Conservation (phyloP, 1,139 yeast genomes). For the Saccharomycopsis phalli region DNA sequence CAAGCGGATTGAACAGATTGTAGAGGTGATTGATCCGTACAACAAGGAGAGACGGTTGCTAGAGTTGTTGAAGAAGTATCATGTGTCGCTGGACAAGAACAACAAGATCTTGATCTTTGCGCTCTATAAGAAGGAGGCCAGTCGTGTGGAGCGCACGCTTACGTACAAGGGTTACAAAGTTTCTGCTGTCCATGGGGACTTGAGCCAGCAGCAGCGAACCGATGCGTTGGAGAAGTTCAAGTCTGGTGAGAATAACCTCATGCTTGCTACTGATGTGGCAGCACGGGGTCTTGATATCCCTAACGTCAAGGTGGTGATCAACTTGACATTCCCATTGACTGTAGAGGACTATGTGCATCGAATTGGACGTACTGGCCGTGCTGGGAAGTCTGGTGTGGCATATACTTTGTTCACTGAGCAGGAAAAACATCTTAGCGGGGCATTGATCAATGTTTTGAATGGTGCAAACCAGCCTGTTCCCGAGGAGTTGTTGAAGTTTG, state of each 20-base stretch:
- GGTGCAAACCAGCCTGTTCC: slow-evolving; percentile 97
- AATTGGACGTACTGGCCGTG: slow-evolving; percentile 98
- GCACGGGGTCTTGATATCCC: slow-evolving; percentile 98
- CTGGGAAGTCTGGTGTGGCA: slow-evolving; percentile 91
- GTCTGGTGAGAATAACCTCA: slow-evolving; percentile 61
- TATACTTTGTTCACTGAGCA: slow-evolving; percentile 95
- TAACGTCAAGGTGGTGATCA: slow-evolving; percentile 90
- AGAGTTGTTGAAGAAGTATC: slow-evolving; percentile 66
- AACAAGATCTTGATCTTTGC: slow-evolving; percentile 90
- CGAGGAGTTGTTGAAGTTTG: slow-evolving; percentile 90
- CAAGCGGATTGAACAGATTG: slow-evolving; percentile 85
- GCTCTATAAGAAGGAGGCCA: slow-evolving; percentile 91
- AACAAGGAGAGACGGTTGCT: slow-evolving; percentile 72
- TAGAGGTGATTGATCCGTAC: slow-evolving; percentile 83
- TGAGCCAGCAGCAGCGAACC: slow-evolving; percentile 88
- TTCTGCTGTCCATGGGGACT: slow-evolving; percentile 94
- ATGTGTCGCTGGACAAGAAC: slow-evolving; percentile 50
- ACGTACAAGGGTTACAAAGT: slow-evolving; percentile 67
- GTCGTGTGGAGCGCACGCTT: slow-evolving; percentile 75
- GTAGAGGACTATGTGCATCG: slow-evolving; percentile 97
- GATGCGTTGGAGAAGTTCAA: slow-evolving; percentile 81
- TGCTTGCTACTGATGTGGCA: slow-evolving; percentile 97
- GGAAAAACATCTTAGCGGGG: slow-evolving; percentile 95
- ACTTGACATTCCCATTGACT: slow-evolving; percentile 93
- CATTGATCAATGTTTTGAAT: slow-evolving; percentile 78